These are phyloP conservation scores for Arthrinium puccinioides DNA, from an alignment of 2,329 filamentous ascomycete species.

Conservation along the genomic window DNA sequence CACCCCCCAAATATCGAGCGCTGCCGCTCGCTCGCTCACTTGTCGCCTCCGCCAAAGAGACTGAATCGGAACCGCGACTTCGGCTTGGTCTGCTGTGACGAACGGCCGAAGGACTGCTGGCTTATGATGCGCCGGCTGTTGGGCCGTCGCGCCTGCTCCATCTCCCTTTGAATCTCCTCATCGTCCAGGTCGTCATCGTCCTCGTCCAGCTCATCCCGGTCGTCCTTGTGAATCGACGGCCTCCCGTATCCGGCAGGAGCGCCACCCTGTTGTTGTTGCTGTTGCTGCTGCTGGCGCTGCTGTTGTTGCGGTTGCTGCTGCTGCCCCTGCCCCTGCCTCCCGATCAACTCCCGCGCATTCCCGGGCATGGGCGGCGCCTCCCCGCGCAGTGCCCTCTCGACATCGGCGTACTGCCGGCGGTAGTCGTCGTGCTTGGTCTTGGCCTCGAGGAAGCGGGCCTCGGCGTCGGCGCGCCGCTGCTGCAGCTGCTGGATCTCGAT, in stretches of 20 bases:
- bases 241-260: slow-evolving; percentile 11
- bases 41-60: slow-evolving; percentile 14
- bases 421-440: slow-evolving; percentile 38
- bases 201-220: slow-evolving; percentile 14
- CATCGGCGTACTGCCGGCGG: slow-evolving; percentile 31
- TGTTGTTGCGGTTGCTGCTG: slow-evolving; percentile 8
- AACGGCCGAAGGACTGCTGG: slow-evolving; percentile 22
- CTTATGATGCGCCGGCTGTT: slow-evolving; percentile 19
- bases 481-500: slow-evolving; percentile 33
- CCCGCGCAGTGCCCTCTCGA: slow-evolving; percentile 32
- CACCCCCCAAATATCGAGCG: neutral
- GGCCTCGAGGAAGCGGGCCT: slow-evolving; percentile 33
- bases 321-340: neutral
- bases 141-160: slow-evolving; percentile 10
- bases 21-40: neutral
- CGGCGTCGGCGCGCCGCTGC: slow-evolving; percentile 31
- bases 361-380: slow-evolving; percentile 19
- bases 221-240: slow-evolving; percentile 11
- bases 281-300: slow-evolving; percentile 4
- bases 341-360: neutral
- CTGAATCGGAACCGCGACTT: slow-evolving; percentile 24
- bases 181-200: slow-evolving; percentile 14
- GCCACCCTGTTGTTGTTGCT: slow-evolving; percentile 11
- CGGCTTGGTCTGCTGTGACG: slow-evolving; percentile 19
- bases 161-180: slow-evolving; percentile 5